These are phyloP conservation scores for Penicillium odoratum DNA, from an alignment of 495 filamentous ascomycete species.

Conservation along the genomic window DNA sequence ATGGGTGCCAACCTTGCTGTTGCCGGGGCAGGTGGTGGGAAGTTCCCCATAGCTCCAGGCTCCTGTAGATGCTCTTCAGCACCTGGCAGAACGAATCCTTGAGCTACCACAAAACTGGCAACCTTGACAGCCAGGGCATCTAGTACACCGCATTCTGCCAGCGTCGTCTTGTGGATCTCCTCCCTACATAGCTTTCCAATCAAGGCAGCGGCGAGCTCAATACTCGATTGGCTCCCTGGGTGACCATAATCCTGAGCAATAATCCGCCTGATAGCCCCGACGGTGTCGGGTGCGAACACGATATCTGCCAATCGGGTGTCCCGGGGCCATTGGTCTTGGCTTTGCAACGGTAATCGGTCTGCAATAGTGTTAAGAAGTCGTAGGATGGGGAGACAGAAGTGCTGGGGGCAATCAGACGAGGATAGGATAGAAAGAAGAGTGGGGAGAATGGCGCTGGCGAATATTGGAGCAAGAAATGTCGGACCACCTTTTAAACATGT, in stretches of 20 bases:
- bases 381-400: conserved; percentile 70
- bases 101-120: conserved; percentile 67
- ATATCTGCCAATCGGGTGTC: conserved; percentile 58
- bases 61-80: conserved; percentile 40
- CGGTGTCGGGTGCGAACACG: conserved; percentile 60
- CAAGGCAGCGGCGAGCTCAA: conserved; percentile 64
- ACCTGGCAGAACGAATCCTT: conserved; percentile 64
- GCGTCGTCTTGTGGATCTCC: conserved; percentile 63
- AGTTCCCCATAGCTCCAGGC: conserved; percentile 32
- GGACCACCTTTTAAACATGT: conserved; percentile 64
- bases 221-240: conserved; percentile 60
- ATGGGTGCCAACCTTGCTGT: conserved; percentile 64
- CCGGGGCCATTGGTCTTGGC: conserved; percentile 40
- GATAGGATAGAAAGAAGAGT: conserved; percentile 67
- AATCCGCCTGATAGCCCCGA: conserved; percentile 62
- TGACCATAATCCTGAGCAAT: conserved; percentile 57
- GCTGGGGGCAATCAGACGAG: conserved; percentile 60
- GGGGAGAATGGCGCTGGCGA: conserved; percentile 63
- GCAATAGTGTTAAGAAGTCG: conserved; percentile 71
- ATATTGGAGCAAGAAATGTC: conserved; percentile 71
- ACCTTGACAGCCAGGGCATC: conserved; percentile 77
- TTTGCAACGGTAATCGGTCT: conserved; percentile 59
- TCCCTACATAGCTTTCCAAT: conserved; percentile 68
- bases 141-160: conserved; percentile 72
- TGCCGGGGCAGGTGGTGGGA: conserved; percentile 55